phyloP scores from a whole-genome alignment of 148 eudicot species.

The Vaccinium myrtillus region DNA sequence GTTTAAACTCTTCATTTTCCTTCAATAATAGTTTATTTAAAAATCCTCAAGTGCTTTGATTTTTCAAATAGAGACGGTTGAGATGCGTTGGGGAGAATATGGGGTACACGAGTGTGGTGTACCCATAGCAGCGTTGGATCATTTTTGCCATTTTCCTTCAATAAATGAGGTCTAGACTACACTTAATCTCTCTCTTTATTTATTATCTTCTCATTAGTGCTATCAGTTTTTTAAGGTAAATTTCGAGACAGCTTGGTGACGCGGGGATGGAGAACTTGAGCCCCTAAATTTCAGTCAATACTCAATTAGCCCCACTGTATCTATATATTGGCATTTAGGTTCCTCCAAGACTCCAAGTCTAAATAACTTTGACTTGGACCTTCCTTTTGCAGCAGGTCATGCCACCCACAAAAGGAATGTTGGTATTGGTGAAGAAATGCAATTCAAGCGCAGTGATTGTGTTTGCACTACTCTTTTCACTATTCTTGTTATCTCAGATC shows the following conservation, averaged over 20 bases:
- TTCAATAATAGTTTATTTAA: no score
- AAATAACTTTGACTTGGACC: not conserved
- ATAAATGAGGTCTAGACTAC: no score
- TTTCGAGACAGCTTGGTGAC: not conserved
- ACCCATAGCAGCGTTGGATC: not conserved
- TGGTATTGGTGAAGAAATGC: constrained; percentile 5
- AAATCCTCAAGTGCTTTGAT: no score
- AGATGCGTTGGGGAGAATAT: no score
- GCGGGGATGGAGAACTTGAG: not conserved
- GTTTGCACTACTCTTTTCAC: not conserved
- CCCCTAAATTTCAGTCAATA: not conserved
- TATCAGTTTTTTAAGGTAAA: no score
- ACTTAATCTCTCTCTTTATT: no score
- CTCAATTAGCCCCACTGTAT: not conserved
- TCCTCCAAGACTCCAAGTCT: not conserved
- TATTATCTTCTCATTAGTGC: no score
- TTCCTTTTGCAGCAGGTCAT: not conserved
- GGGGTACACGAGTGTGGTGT: no score
- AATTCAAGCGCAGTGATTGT: constrained; percentile 11
- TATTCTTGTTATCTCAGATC: constrained; percentile 21
- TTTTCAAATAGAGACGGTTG: no score
- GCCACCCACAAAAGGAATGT: not conserved
- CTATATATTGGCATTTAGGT: not conserved
- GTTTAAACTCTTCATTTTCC: no score
- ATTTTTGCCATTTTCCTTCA: not conserved